Conservation (phyloP, 352 stramenopile species). For the Hyaloperonospora arabidopsidis region DNA sequence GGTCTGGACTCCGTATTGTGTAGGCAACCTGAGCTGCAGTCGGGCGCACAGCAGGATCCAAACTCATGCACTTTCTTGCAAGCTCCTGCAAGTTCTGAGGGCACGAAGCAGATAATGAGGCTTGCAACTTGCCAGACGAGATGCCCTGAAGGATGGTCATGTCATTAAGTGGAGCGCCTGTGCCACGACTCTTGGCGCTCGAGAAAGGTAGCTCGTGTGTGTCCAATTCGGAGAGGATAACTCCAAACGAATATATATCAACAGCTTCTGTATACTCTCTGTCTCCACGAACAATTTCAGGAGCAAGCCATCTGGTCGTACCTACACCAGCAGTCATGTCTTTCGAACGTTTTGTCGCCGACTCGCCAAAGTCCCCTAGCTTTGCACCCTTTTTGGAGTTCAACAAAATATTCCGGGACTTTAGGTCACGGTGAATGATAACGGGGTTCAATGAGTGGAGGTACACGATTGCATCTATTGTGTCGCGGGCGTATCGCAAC, state of each 20-base stretch:
- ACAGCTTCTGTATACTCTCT: slow-evolving; percentile 26
- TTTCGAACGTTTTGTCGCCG: slow-evolving; percentile 29
- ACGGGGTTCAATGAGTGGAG: slow-evolving; percentile 45
- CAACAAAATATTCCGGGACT: slow-evolving; percentile 45
- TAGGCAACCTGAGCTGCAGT: slow-evolving; percentile 51
- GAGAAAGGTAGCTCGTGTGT: slow-evolving; percentile 30
- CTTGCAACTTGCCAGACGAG: slow-evolving; percentile 32
- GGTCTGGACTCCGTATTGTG: slow-evolving; percentile 23
- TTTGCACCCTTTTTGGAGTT: slow-evolving; percentile 38
- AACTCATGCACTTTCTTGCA: slow-evolving; percentile 42
- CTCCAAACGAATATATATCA: slow-evolving; percentile 29
- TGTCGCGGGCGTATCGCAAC: slow-evolving; percentile 49
- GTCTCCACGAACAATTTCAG: slow-evolving; percentile 35
- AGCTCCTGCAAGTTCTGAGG: slow-evolving; percentile 40
- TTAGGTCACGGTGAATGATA: slow-evolving; percentile 39
- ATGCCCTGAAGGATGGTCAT: slow-evolving; percentile 53
- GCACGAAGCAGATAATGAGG: slow-evolving; percentile 35
- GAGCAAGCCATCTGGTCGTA: slow-evolving; percentile 46
- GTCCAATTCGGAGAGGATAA: slow-evolving; percentile 28
- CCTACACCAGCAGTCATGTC: slow-evolving; percentile 45
- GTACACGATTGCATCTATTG: slow-evolving; percentile 56
- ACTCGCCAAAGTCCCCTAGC: slow-evolving; percentile 52
- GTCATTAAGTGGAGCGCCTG: slow-evolving; percentile 36
- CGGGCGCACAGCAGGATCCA: slow-evolving; percentile 46
- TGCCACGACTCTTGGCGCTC: slow-evolving; percentile 26